Base-by-base conservation (phyloP, 2,329 filamentous ascomycete species). In the Fusarium pininemorale region DNA sequence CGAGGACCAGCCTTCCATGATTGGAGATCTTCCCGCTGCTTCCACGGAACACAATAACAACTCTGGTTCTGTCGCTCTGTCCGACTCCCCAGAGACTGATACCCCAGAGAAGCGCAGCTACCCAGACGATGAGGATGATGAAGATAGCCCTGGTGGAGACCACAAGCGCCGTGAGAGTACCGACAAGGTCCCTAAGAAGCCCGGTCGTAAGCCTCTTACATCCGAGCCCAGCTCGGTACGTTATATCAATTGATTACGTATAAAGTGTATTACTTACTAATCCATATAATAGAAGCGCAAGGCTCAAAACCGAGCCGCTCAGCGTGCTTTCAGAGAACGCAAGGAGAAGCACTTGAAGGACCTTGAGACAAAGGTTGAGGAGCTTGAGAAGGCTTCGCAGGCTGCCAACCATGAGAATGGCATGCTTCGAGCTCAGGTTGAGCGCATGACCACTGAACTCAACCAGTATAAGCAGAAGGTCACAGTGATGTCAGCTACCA, bases 181-280 rank as follows among this genome's bases (percentile, higher is more conserved):
- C 63, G 94, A 95, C 50, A 98, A 96, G 84, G 88, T 92, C 48
- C 90, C 94, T 30, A 98, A 98, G 90, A 99, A 98, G 85, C 96
- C 96, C 9, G 96, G 96, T 57, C 91, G 96, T 73, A 99, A 99
- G 87, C 96, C 96, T 26, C 87, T 98, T 79, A 98, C 94, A 54
- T 97, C 94, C 28, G 96, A 98, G 83, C 96, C 96, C 30, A 98
- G 94, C 77, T 96, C 95, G 76, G 96, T 98, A 91, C 86, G 95
- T 90, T 54, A 65, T 63, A 18, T 26, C 51, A 18, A n/a, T 50
- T 18, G 12, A 26, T 69, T 39, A 16, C 32, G 35, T 48, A 28
- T 50, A 30, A 11, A 45, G 45, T 18, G 20, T 48, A 30, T 61
- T 24, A 66, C 35, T 37, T 75, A 57, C 72, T 74, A 66, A 74